A percentile compares a stretch with the other conserved stretches of the same genome.
phyloP scores from a whole-genome alignment of 192 early-diverging fungal genomes.

The Chytriomyces confervae region DNA sequence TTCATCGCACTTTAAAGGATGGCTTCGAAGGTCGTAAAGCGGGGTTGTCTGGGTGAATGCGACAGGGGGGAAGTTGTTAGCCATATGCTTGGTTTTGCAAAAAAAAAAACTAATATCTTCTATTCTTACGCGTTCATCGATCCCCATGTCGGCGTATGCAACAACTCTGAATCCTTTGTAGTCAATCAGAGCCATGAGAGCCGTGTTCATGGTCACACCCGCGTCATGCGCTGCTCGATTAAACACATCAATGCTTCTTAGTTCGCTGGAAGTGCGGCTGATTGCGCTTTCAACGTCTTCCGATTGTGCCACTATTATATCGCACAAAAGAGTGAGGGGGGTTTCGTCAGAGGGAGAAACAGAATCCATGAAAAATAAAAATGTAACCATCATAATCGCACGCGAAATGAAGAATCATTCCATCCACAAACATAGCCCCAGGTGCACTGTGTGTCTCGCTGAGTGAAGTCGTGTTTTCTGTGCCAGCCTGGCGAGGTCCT shows the following conservation, averaged over 20 bases:
- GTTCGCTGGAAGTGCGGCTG: constrained; percentile 47
- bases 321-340: no score
- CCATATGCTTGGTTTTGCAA: neutral
- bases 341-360: neutral
- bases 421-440: constrained; percentile 42
- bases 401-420: constrained; percentile 53
- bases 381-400: constrained; percentile 52
- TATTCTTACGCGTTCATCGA: constrained; percentile 39
- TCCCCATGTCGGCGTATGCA: constrained; percentile 54
- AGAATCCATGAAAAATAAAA: neutral
- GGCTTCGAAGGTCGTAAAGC: constrained; percentile 39
- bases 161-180: constrained; percentile 67
- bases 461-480: neutral
- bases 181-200: constrained; percentile 58
- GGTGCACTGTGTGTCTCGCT: constrained; percentile 6
- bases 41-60: constrained; percentile 25
- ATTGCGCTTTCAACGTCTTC: constrained; percentile 44
- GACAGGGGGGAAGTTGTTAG: neutral
- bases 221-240: constrained; percentile 38
- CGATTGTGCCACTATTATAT: constrained; percentile 36
- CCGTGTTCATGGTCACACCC: constrained; percentile 44
- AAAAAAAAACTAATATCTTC: constrained; percentile 20
- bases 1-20: constrained; percentile 47
- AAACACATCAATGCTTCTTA: constrained; percentile 50
- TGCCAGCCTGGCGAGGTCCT: neutral